Conservation (phyloP, 352 stramenopile species). For the Phytophthora quininea region DNA sequence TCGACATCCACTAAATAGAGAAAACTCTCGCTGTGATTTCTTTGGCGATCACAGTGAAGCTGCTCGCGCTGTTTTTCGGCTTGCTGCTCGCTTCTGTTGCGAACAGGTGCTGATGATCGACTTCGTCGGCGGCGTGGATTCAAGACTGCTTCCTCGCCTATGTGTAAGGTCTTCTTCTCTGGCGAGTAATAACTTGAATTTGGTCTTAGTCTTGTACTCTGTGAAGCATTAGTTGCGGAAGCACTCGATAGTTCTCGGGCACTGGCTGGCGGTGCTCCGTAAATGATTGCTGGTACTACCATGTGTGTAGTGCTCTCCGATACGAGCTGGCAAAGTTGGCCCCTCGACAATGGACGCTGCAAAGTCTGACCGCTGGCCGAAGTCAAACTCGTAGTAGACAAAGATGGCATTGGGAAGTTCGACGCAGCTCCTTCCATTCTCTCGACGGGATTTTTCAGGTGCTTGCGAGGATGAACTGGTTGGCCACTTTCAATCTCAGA, state of each 20-base stretch:
- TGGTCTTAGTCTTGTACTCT: slow-evolving; percentile 13
- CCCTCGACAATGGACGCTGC: slow-evolving; percentile 30
- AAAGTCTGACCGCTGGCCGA: slow-evolving; percentile 14
- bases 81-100: background rate
- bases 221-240: background rate
- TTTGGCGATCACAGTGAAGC: slow-evolving; percentile 3
- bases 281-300: slow-evolving; percentile 31
- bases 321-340: slow-evolving; percentile 20
- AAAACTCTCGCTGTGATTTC: slow-evolving; percentile 20
- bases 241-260: background rate
- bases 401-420: slow-evolving; percentile 5
- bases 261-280: slow-evolving; percentile 5
- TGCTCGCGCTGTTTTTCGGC: background rate
- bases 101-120: slow-evolving; percentile 1
- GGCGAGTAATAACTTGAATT: slow-evolving; percentile 5
- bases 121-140: slow-evolving; percentile 22
- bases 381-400: background rate
- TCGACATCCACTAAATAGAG: slow-evolving; percentile 34
- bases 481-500: too few relatives aligned
- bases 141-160: slow-evolving; percentile 14
- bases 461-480: slow-evolving; percentile 29
- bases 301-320: slow-evolving; percentile 26
- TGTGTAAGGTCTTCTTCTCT: slow-evolving; percentile 1
- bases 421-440: slow-evolving; percentile 35
- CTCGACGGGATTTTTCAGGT: slow-evolving; percentile 74